phyloP scores from a whole-genome alignment of 2,329 filamentous ascomycete species.

The Xylaria sp. region DNA sequence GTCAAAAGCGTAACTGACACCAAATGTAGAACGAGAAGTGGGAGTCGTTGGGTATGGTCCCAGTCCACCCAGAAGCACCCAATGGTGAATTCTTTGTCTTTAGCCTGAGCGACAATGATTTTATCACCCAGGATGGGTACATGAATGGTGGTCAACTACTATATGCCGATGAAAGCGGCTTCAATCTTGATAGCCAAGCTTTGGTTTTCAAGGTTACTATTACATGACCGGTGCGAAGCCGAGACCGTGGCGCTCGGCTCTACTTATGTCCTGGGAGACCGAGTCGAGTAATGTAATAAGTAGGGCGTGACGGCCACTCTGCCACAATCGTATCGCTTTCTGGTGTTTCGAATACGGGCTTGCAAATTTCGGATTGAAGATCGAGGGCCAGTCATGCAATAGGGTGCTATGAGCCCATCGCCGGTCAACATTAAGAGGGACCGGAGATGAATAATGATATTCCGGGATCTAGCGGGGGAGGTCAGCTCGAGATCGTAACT shows the following conservation, averaged over 20 bases:
- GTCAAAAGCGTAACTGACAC: conserved; percentile 25
- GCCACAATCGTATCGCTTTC: no score
- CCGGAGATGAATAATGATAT: no score
- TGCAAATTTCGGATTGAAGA: no score
- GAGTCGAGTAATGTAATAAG: no score
- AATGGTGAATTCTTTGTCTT: conserved; percentile 74
- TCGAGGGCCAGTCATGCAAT: no score
- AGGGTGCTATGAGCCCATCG: no score
- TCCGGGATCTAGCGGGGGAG: no score
- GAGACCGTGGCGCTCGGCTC: not conserved
- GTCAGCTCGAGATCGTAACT: no score
- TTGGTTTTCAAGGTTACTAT: conserved; percentile 69
- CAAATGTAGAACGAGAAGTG: conserved; percentile 74
- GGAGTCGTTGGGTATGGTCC: conserved; percentile 74
- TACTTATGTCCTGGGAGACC: no score
- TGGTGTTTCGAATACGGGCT: no score
- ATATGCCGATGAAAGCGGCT: conserved; percentile 68
- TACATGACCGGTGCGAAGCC: conserved; percentile 27
- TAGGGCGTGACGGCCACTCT: no score
- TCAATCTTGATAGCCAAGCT: conserved; percentile 69
- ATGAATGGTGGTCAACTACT: conserved; percentile 67
- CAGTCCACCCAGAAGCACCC: conserved; percentile 59
- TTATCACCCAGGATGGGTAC: conserved; percentile 75
- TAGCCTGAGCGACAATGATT: conserved; percentile 77
- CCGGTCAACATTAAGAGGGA: no score